phyloP scores from a whole-genome alignment of 2,329 filamentous ascomycete genomes.

The Macrophomina pseudophaseolina region DNA sequence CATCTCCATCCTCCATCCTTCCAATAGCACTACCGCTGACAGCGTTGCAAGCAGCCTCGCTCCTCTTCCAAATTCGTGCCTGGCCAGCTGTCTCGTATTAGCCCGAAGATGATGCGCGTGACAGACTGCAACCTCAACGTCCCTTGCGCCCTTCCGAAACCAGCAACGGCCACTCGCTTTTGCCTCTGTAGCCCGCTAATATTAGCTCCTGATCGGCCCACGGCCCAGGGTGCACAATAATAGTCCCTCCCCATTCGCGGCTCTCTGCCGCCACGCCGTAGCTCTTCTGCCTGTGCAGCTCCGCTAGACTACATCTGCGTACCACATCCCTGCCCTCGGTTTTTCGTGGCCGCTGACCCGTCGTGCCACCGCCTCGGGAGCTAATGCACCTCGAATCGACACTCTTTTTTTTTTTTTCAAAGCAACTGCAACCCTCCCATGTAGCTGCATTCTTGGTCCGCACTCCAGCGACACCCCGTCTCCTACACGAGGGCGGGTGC shows the following conservation, averaged over 20 bases:
- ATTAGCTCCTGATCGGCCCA: slow-evolving; percentile 8
- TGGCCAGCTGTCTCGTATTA: slow-evolving; percentile 14
- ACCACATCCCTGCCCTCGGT: slow-evolving; percentile 3
- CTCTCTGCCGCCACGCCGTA: too few relatives aligned
- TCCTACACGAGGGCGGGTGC: not conserved
- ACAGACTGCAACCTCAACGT: slow-evolving; percentile 16
- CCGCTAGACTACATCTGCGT: not conserved
- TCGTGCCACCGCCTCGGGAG: slow-evolving; percentile 11
- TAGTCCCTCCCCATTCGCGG: not conserved
- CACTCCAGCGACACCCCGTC: not conserved
- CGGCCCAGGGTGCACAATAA: not conserved
- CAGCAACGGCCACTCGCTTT: not conserved
- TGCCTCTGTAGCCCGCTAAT: slow-evolving; percentile 1
- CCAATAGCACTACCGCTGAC: not conserved
- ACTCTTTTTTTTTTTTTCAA: not conserved
- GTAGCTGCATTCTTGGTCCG: not conserved
- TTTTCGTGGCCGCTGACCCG: slow-evolving; percentile 18
- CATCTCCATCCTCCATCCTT: not conserved
- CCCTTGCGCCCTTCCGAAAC: not conserved
- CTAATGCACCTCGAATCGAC: not conserved
- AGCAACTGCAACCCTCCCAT: slow-evolving; percentile 20
- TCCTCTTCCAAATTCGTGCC: not conserved
- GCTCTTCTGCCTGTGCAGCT: not conserved
- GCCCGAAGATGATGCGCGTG: not conserved
- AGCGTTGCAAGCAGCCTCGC: not conserved